Evolutionary conservation across 2,329 filamentous ascomycete species (phyloP).

Genomic region (Fusarium sterilihyphosum): DNA sequence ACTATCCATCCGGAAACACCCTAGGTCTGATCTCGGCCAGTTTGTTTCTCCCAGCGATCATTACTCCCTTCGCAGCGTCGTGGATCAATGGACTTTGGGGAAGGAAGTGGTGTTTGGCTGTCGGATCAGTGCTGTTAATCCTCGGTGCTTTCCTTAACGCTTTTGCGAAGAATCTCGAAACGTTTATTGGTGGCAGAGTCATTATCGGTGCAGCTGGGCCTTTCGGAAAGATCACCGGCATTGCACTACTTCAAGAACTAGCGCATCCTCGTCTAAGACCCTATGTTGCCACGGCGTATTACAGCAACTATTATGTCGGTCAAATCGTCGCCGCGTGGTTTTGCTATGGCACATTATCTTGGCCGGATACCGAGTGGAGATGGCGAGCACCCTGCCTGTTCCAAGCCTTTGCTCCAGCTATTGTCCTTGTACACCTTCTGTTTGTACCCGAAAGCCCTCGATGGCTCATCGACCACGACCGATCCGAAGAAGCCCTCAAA

Average conservation of each 20-base stretch:
- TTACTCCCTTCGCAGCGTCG: slow-evolving; percentile 22
- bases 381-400: slow-evolving; percentile 30
- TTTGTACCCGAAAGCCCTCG: slow-evolving; percentile 54
- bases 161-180: slow-evolving; percentile 16
- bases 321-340: slow-evolving; percentile 29
- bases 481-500: slow-evolving; percentile 54
- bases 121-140: slow-evolving; percentile 13
- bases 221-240: slow-evolving; percentile 21
- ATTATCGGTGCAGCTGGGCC: slow-evolving; percentile 21
- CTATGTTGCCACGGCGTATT: slow-evolving; percentile 22
- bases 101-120: slow-evolving; percentile 21
- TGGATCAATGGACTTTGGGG: slow-evolving; percentile 26
- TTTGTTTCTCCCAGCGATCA: slow-evolving; percentile 27
- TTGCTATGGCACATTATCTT: slow-evolving; percentile 15
- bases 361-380: slow-evolving; percentile 16
- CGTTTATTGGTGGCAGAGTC: slow-evolving; percentile 19
- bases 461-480: slow-evolving; percentile 50
- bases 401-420: slow-evolving; percentile 23
- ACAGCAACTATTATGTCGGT: slow-evolving; percentile 27
- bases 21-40: slow-evolving; percentile 26
- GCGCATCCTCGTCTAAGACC: slow-evolving; percentile 28
- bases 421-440: slow-evolving; percentile 20
- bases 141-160: slow-evolving; percentile 23
- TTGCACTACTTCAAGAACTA: slow-evolving; percentile 25
- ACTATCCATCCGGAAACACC: slow-evolving; percentile 14